These are phyloP conservation scores for Phyllachora maydis DNA, from an alignment of 2,329 filamentous ascomycete genomes.

Conservation along the genomic window DNA sequence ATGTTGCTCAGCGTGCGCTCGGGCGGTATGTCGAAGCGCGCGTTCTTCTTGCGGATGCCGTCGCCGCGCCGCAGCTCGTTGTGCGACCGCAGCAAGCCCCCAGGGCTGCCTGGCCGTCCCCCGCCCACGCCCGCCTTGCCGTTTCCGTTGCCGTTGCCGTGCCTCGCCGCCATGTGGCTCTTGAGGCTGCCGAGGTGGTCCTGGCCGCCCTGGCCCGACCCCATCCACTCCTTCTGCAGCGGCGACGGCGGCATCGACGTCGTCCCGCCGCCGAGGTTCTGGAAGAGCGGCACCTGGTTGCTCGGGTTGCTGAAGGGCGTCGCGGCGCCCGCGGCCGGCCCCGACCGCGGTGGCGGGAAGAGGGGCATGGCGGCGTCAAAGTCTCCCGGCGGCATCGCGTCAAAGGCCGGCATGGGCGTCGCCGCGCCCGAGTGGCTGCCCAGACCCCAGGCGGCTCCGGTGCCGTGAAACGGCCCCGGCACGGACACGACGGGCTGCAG, in stretches of 20 bases:
- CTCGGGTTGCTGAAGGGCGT: slow-evolving; percentile 32
- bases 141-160: no score
- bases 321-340: slow-evolving; percentile 23
- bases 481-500: slow-evolving; percentile 19
- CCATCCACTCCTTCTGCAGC: slow-evolving; percentile 35
- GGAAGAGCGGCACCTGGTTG: slow-evolving; percentile 31
- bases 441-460: no score
- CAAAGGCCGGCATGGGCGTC: slow-evolving; percentile 54
- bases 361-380: slow-evolving; percentile 29
- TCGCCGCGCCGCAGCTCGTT: slow-evolving; percentile 63
- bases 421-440: slow-evolving; percentile 51
- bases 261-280: slow-evolving; percentile 21
- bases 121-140: no score
- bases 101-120: slow-evolving; percentile 45
- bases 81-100: slow-evolving; percentile 50
- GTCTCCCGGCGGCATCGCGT: slow-evolving; percentile 34
- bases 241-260: slow-evolving; percentile 31
- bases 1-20: slow-evolving; percentile 91
- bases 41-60: slow-evolving; percentile 97
- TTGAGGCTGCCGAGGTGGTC: no score
- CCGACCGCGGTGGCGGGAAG: slow-evolving; percentile 29
- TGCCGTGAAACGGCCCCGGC: slow-evolving; percentile 43
- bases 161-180: slow-evolving; percentile 34
- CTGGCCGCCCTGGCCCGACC: no score
- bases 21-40: slow-evolving; percentile 87